phyloP scores from a whole-genome alignment of 2,329 filamentous ascomycete genomes.

The Diaporthe citriasiana region DNA sequence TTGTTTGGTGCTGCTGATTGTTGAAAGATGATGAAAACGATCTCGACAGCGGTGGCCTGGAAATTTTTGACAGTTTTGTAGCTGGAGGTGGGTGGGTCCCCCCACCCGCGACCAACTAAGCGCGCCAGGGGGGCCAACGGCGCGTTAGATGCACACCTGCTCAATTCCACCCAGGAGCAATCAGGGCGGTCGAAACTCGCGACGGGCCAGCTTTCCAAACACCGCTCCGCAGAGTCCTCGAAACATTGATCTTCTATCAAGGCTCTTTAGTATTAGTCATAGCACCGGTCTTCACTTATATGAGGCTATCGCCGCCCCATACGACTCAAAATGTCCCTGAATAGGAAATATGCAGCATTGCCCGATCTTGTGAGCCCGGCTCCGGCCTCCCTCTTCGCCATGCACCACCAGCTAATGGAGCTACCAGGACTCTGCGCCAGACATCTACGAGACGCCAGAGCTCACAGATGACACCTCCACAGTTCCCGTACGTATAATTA shows the following conservation, averaged over 20 bases:
- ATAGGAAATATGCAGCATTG: conserved; percentile 85
- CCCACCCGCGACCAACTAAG: background rate
- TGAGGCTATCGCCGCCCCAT: background rate
- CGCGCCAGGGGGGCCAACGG: background rate
- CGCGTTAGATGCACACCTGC: conserved; percentile 12
- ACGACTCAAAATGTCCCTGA: conserved; percentile 74
- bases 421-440: conserved; percentile 85
- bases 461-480: conserved; percentile 92
- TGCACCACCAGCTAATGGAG: conserved; percentile 44
- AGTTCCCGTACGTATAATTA: conserved; percentile 72
- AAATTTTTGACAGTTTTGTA: conserved; percentile 33
- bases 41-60: background rate
- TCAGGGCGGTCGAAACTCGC: conserved; percentile 9
- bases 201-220: background rate
- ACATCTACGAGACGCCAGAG: conserved; percentile 97
- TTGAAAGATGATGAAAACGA: background rate
- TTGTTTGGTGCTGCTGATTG: conserved; percentile 6
- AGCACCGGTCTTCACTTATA: background rate
- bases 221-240: too few relatives aligned
- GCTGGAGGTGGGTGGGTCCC: conserved; percentile 10
- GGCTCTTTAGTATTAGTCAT: too few relatives aligned
- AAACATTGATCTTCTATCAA: background rate
- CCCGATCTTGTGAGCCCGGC: conserved; percentile 76
- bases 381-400: conserved; percentile 38
- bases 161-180: background rate